Conservation (phyloP, 192 early-diverging fungal species). For the Geranomyces variabilis region DNA sequence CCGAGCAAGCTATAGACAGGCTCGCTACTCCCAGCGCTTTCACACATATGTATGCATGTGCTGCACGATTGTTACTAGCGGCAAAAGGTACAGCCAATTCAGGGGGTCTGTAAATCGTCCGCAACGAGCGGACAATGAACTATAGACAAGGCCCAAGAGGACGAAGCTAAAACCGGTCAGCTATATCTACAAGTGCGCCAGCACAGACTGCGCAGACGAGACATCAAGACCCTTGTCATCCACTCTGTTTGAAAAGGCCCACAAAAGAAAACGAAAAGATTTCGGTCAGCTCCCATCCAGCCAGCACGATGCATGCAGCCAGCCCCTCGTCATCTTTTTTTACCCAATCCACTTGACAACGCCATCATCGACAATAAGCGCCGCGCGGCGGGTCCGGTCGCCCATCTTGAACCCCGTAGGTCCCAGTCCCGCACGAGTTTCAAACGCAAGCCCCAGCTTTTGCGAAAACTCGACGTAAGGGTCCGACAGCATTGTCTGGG, state of each 20-base stretch:
- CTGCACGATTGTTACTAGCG: too few species aligned
- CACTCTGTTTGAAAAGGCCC: conserved; percentile 37
- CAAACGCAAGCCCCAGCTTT: conserved; percentile 69
- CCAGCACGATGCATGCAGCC: not conserved
- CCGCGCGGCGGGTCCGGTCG: conserved; percentile 68
- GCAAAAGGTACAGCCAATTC: too few species aligned
- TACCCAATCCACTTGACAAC: conserved; percentile 70
- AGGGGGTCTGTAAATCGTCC: too few species aligned
- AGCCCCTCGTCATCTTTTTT: too few species aligned
- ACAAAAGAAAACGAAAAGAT: not conserved
- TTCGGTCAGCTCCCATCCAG: not conserved
- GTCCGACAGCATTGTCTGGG: conserved; percentile 71
- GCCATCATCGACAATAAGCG: conserved; percentile 71
- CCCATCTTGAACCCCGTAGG: conserved; percentile 11
- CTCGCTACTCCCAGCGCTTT: too few species aligned
- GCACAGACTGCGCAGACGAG: conserved; percentile 58
- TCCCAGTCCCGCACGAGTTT: conserved; percentile 29
- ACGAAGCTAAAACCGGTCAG: too few species aligned
- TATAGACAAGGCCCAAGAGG: too few species aligned
- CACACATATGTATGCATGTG: too few species aligned
- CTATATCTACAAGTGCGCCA: conserved; percentile 62
- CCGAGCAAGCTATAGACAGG: too few species aligned
- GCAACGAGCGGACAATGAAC: too few species aligned
- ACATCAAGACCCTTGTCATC: conserved; percentile 57
- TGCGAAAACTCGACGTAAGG: conserved; percentile 69